Percentiles rank a stretch among this genome's conserved stretches.
Evolutionary conservation across 176 grass and related monocot species (phyloP).

Genomic region (Musa troglodytarum): DNA sequence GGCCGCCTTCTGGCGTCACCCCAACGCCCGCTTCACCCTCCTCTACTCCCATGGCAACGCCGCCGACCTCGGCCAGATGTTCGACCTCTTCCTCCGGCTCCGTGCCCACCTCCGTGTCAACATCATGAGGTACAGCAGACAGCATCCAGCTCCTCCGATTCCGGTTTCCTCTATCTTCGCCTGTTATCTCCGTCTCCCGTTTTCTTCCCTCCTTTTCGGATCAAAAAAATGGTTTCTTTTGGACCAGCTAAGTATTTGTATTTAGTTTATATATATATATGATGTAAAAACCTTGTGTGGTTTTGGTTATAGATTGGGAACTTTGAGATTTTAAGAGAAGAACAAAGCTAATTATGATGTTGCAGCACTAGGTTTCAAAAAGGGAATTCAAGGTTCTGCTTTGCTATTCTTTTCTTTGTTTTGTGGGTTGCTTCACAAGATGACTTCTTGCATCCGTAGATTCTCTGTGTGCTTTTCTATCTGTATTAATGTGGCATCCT

Average conservation of each 20-base stretch:
- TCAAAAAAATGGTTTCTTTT: background rate
- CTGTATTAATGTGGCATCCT: background rate
- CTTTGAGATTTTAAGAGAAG: conserved; percentile 1
- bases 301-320: background rate
- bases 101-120: conserved; percentile 95
- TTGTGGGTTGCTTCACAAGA: no score
- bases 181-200: background rate
- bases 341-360: background rate
- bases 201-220: background rate
- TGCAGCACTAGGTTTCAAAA: background rate
- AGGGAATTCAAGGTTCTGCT: background rate
- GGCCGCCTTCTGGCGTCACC: conserved; percentile 81
- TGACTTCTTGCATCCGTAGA: background rate
- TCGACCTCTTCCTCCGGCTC: conserved; percentile 90
- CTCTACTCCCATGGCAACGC: conserved; percentile 98
- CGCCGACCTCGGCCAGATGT: conserved; percentile 93
- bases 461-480: background rate
- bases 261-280: background rate
- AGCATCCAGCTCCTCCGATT: background rate
- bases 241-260: no score
- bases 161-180: background rate
- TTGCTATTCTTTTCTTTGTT: background rate
- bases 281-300: background rate
- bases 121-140: conserved; percentile 64
- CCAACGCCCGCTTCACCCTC: conserved; percentile 60